Base-by-base conservation (phyloP, 495 filamentous ascomycete species). In the Penicillium samsonianum region DNA sequence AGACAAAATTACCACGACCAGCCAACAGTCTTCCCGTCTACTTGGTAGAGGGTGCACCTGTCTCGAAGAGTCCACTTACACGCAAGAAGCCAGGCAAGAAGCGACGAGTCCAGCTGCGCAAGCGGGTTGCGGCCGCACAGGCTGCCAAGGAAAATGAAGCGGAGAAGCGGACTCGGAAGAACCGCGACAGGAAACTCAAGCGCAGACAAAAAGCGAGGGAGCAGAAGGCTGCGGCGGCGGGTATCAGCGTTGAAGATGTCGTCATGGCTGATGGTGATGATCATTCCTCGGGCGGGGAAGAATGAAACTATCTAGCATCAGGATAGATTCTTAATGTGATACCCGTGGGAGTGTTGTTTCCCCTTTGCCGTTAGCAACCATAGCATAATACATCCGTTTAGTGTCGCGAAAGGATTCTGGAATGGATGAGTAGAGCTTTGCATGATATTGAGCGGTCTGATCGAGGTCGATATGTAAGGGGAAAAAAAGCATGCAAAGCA, bases 81-180 rank as follows among this genome's bases (percentile, higher is more conserved):
- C 65, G 65, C 26, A 78, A 76, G 62, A 79, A 79, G 68, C 75
- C 77, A 0, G 77, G 77, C 12, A 79, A 79, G 61, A 79, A 79
- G 61, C 67, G 77, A 3, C 77, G 77, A 2, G 56, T 79, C 11
- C 70, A 75, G 47, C 50, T 78, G 44, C 75, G 77, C 48, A 79
- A 76, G 64, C 65, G 64, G 4, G 58, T 62, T 9, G 61, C 57
- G 6, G 65, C 62, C 1, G 70, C 67, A 4, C 49, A 70, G 35
- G 53, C 42, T 41, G 72, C 73, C 0, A 73, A 75, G 50, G 68
- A 74, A 59, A 62, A 61, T 0, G 75, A 78, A n/a, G 75, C 74
- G 1, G 76, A 79, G 62, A 79, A 79, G 59, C 70, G 74, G 9
- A 77, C 70, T 40, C 72, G 74, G 35, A 78, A 77, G 58, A 79